Evolutionary conservation across 202 grass and related monocot genomes (phyloP).

Genomic region (Setaria italica): DNA sequence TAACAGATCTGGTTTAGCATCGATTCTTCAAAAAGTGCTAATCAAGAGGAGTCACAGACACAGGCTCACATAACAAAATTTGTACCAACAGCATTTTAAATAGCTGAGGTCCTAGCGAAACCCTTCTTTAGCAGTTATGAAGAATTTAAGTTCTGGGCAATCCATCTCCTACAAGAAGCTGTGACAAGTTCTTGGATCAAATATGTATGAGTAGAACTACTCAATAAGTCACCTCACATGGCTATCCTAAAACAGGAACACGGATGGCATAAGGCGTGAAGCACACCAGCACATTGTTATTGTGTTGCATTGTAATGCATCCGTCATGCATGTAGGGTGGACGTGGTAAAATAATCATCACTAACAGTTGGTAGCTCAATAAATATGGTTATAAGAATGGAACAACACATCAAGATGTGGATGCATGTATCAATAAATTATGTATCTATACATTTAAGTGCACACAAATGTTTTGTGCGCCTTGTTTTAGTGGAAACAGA

Average conservation of each 20-base stretch:
- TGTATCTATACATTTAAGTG: background rate
- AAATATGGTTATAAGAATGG: background rate
- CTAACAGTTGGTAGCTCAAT: background rate
- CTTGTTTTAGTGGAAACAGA: background rate
- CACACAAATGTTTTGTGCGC: background rate
- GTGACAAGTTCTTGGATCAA: background rate
- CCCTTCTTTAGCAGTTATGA: background rate
- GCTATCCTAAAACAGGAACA: background rate
- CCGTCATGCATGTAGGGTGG: background rate
- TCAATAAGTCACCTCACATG: slow-evolving; percentile 4
- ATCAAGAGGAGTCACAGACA: background rate
- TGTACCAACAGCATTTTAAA: slow-evolving; percentile 11
- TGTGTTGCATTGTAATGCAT: background rate
- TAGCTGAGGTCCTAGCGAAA: background rate
- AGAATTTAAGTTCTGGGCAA: background rate
- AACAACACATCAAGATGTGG: background rate
- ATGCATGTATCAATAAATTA: slow-evolving; percentile 3
- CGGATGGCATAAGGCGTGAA: background rate
- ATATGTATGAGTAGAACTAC: slow-evolving; percentile 17
- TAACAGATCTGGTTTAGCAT: background rate
- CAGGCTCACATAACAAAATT: background rate
- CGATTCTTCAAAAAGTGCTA: background rate
- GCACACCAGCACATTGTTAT: background rate
- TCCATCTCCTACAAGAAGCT: background rate
- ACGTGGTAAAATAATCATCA: slow-evolving; percentile 8